Evolutionary conservation across 2,329 filamentous ascomycete species (phyloP), one percentile per base, ranked within the genome.

Genomic region (Fusarium phyllophilum): DNA sequence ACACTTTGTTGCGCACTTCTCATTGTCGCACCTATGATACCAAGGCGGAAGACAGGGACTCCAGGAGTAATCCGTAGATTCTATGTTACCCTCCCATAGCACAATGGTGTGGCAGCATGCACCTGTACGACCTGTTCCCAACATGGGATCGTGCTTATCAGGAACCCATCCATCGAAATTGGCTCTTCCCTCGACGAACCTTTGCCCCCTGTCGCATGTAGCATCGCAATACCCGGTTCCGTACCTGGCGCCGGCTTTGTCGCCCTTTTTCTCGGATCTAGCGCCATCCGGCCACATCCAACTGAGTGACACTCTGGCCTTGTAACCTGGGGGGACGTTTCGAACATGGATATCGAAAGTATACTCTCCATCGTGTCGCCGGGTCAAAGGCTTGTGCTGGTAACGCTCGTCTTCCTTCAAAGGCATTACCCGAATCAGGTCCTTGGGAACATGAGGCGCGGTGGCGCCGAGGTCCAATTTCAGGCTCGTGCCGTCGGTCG

Each of bases 281-380:
- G 88, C 89, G 70, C 89, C 89, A 70, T 90, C 88, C 15, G 83
- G 81, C 42, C 89, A 87, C 89, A 91, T 91, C 77, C 86, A 84
- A 38, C 88, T 86, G 64, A 90, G 88, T 83, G 93, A 93, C 49
- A 93, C 83, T 51, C 91, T 91, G 60, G 91, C 91, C 82, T 94
- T 93, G 63, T 93, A 83, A 62, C 92, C 92, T 78, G 92, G 94
- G 64, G 88, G 88, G 14, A 93, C 84, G 75, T 88, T 86, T 48
- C 90, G 92, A 41, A 92, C 88, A 77, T 94, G 91, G 34, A 93
- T 90, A 59, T 93, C 91, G 66, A 93, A 93, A 52, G 90, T 91
- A 82, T 93, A 90, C 81, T 94, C 91, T 78, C 90, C 87, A 82
- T 58, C 55, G 8, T 24, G 8, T 6, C 24, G 24, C 6, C 89